Evolutionary conservation across 2,329 filamentous ascomycete species (phyloP), one percentile per base, ranked within the genome.

Genomic region (Ustilaginoidea virens): DNA sequence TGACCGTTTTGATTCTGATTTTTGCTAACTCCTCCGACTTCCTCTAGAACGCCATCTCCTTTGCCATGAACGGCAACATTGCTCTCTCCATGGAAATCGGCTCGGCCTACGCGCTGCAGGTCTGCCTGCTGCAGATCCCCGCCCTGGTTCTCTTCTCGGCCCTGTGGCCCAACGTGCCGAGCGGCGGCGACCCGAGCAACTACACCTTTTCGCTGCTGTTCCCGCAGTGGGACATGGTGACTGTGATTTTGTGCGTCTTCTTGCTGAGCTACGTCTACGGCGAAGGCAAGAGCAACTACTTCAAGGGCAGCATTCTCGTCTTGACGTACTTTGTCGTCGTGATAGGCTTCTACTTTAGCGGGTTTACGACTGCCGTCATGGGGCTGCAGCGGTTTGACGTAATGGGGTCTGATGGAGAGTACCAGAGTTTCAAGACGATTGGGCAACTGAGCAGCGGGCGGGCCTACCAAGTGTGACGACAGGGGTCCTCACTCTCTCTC

Each of bases 21-120:
- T 10, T 5, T 10, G 17, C 9, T 23, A 6, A 17, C 17, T 25
- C 11, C 26, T 17, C 38, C 40, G 27, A 35, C 16, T 2, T 15
- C 20, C 12, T 17, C 8, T 31, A 85, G 75, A 98, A 98, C 54
- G 90, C 87, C 49, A 98, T 98, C 34, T 94, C 86, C 1, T 98
- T 98, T 51, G 90, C 90, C 30, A 98, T 98, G 87, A 96, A 98
- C 47, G 90, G 90, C 35, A 98, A 98, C 52, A 96, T 98, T 52
- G 90, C 90, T 0, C 61, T 98, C 12, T 94, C 85, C 21, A 98
- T 98, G 90, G 90, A 98, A 49, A 98, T 98, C 42, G 90, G 90
- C 40, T 94, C 86, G 1, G 87, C 87, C 2, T 98, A 98, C 48
- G 90, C 90, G 2, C 63, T 98, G 24, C 90, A 98, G 54, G 90